Conservation (phyloP, 2,329 filamentous ascomycete species). For the Didymella glomerata region DNA sequence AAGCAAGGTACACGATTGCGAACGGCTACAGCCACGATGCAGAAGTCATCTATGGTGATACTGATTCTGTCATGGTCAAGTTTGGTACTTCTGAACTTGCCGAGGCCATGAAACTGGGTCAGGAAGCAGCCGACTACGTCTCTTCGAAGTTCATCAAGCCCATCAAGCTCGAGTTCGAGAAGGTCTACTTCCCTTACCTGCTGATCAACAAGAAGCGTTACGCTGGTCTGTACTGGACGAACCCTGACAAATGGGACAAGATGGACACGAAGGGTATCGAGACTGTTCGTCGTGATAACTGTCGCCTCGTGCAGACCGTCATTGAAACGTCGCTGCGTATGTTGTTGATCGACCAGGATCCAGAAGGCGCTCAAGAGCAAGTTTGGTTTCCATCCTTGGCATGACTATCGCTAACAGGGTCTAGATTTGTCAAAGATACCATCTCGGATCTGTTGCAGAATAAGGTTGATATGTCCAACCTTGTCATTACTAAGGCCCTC, state of each 20-base stretch:
- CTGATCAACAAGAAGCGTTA: constrained; percentile 99
- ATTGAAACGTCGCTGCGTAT: constrained; percentile 96
- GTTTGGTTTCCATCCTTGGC: constrained; percentile 46
- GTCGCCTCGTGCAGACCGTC: constrained; percentile 91
- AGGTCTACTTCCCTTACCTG: constrained; percentile 97
- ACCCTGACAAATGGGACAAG: constrained; percentile 93
- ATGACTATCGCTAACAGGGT: neutral
- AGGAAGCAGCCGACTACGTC: constrained; percentile 88
- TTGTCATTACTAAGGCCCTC: constrained; percentile 97
- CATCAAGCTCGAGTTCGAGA: constrained; percentile 99
- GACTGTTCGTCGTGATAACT: constrained; percentile 96
- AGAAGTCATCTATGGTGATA: constrained; percentile 98
- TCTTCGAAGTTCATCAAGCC: constrained; percentile 93
- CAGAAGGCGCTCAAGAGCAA: constrained; percentile 91
- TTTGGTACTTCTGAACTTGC: constrained; percentile 88
- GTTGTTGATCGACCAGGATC: constrained; percentile 92
- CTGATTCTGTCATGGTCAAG: constrained; percentile 99
- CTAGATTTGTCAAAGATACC: constrained; percentile 91
- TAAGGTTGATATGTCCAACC: constrained; percentile 98
- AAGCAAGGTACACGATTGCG: constrained; percentile 85
- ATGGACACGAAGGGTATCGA: constrained; percentile 99
- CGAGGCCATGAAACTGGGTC: constrained; percentile 92
- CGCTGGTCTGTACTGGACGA: constrained; percentile 97
- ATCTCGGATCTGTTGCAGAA: constrained; percentile 96
- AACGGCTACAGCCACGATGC: constrained; percentile 96